A percentile compares a stretch with the other conserved stretches of the same genome.
phyloP scores from a whole-genome alignment of 2,329 filamentous ascomycete genomes.

The Talaromyces islandicus region DNA sequence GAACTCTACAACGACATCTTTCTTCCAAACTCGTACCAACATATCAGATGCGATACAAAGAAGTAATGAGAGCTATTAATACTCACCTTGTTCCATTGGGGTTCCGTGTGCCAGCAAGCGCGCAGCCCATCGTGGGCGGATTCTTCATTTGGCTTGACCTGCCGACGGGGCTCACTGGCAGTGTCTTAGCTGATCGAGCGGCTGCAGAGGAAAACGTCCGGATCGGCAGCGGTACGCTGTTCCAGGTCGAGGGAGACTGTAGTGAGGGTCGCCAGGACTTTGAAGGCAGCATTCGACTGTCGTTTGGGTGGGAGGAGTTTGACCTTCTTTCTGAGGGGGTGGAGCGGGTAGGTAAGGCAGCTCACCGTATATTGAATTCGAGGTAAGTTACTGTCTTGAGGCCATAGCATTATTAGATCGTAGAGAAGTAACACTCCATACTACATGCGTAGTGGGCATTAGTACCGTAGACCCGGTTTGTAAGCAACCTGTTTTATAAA shows the following conservation, averaged over 20 bases:
- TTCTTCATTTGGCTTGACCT: slow-evolving; percentile 81
- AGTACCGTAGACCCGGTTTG: no score
- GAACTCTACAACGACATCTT: slow-evolving; percentile 50
- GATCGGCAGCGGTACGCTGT: slow-evolving; percentile 63
- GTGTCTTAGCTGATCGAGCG: slow-evolving; percentile 52
- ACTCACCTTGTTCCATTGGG: slow-evolving; percentile 58
- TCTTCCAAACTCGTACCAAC: slow-evolving; percentile 47
- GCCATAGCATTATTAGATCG: neutral
- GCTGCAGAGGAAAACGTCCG: slow-evolving; percentile 59
- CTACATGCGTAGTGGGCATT: neutral
- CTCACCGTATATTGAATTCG: neutral
- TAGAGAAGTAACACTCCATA: neutral
- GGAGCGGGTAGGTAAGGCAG: slow-evolving; percentile 48
- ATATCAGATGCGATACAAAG: slow-evolving; percentile 49
- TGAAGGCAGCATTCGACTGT: slow-evolving; percentile 56
- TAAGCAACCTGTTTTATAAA: no score
- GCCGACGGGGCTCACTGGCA: slow-evolving; percentile 48
- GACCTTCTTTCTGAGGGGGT: slow-evolving; percentile 62
- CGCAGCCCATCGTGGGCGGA: slow-evolving; percentile 58
- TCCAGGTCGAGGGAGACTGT: slow-evolving; percentile 57
- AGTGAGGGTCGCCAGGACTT: slow-evolving; percentile 50
- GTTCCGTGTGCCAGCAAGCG: slow-evolving; percentile 32
- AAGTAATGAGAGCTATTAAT: slow-evolving; percentile 55
- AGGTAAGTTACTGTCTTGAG: neutral
- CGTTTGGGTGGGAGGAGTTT: slow-evolving; percentile 68